Conservation (phyloP, 2,329 filamentous ascomycete genomes). For the Nemania diffusa region DNA sequence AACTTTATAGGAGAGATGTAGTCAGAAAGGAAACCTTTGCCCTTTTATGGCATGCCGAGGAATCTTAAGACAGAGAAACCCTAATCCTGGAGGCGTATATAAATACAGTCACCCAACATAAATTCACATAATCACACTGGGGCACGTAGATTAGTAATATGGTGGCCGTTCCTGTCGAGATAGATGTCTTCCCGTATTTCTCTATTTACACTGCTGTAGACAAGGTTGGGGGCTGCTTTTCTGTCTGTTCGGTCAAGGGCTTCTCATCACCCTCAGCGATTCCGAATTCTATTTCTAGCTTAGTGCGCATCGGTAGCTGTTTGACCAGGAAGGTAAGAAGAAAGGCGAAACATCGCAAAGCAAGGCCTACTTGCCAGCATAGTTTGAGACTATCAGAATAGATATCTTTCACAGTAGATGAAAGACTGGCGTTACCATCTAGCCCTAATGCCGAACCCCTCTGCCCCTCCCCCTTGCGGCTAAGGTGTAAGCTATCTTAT, state of each 20-base stretch:
- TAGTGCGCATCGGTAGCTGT: constrained; percentile 31
- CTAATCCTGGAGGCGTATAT: too few relatives aligned
- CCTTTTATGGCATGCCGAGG: too few relatives aligned
- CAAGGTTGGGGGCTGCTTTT: neutral
- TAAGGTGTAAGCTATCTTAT: constrained; percentile 11
- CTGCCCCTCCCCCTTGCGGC: constrained; percentile 5
- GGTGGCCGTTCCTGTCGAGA: too few relatives aligned
- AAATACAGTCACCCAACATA: too few relatives aligned
- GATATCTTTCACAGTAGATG: constrained; percentile 2
- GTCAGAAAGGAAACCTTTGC: too few relatives aligned
- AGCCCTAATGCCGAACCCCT: constrained; percentile 6
- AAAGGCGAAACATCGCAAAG: constrained; percentile 31
- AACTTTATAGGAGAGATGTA: too few relatives aligned
- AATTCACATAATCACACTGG: too few relatives aligned
- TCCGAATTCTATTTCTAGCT: constrained; percentile 37
- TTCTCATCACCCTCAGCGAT: constrained; percentile 6
- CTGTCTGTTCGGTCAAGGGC: neutral
- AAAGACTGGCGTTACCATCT: neutral
- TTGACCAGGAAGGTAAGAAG: constrained; percentile 23
- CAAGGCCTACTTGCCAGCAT: constrained; percentile 35
- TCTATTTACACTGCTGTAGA: neutral
- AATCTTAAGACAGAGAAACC: too few relatives aligned
- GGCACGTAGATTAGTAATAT: too few relatives aligned
- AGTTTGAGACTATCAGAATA: constrained; percentile 25
- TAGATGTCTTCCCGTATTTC: too few relatives aligned